Evolutionary conservation across 192 early-diverging fungal species (phyloP), one percentile per base, ranked within the genome.

Genomic region (Chytriomyces sp.): DNA sequence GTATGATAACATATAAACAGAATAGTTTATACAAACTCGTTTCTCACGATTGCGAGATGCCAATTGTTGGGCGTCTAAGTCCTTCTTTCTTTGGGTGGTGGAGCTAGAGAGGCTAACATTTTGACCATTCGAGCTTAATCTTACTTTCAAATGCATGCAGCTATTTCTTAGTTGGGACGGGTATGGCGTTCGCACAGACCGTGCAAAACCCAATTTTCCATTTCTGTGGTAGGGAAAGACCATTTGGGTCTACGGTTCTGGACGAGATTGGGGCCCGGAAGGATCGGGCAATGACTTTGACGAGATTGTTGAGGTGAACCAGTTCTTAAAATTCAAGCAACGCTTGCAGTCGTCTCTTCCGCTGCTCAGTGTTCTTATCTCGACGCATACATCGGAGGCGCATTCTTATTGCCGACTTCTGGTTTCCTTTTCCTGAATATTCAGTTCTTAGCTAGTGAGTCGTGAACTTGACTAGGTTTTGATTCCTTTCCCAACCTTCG

Each of bases 341-440:
- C 86, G 32, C 75, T 79, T 63, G n/a, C n/a, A n/a, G n/a, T n/a
- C n/a, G 84, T 91, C 39, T 82, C 86, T 3, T 87, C 88, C 0
- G 91, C 90, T 1, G 90, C 91, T 5, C 91, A 93, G 57, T 93
- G 91, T 41, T 83, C 87, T 1, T 91, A 84, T 66, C 86, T 89
- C 14, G 88, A 93, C 76, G 85, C 81, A 1, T 89, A 90, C 70
- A 62, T 90, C 1, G 87, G 85, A 0, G 78, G 79, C 0, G 25
- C 66, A 38, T 19, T 68, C 28, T 78, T 85, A 22, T 72, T 91
- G 3, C 79, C 90, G 52, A 75, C 82, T 31, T 84, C 90, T 2
- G 89, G 85, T 58, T 75, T 88, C 5, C 87, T 89, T 60, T 82
- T 90, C 87, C 80, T 93, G 0, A 90, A 86, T 84, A 86, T 93